Evolutionary conservation across 176 grass and related monocot species (phyloP).

Genomic region (Eleusine indica): DNA sequence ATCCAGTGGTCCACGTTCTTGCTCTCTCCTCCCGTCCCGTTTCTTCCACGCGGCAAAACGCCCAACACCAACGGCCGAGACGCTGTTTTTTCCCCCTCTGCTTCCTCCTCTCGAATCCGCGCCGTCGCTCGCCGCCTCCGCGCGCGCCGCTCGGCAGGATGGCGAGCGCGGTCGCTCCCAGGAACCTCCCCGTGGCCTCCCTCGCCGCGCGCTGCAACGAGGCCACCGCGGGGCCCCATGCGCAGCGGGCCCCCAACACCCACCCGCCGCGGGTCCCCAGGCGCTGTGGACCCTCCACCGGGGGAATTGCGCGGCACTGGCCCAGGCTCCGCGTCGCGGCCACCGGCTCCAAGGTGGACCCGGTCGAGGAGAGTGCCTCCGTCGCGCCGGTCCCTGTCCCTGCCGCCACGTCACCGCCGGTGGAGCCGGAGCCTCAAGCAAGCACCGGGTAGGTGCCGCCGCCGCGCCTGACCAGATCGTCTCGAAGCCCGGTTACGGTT

Average conservation of each 20-base stretch:
- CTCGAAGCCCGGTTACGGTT: neutral
- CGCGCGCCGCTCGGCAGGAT: conserved; percentile 12
- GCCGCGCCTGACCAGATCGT: neutral
- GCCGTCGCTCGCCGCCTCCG: neutral
- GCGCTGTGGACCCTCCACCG: neutral
- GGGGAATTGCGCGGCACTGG: neutral
- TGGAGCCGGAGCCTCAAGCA: conserved; percentile 32
- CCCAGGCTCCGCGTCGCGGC: conserved; percentile 41
- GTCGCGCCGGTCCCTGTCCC: conserved; percentile 27
- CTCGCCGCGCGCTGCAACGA: conserved; percentile 26
- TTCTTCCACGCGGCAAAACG: conserved; percentile 53
- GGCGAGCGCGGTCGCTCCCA: conserved; percentile 35
- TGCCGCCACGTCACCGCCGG: neutral
- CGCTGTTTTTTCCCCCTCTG: neutral
- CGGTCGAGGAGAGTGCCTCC: conserved; percentile 37
- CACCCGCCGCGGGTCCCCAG: neutral
- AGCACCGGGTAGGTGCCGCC: conserved; percentile 51
- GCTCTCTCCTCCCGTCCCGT: conserved; percentile 2
- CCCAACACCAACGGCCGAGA: conserved; percentile 21
- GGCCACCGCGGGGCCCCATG: neutral
- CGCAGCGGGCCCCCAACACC: neutral
- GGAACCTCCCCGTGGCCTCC: conserved; percentile 11
- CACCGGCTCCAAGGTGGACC: conserved; percentile 53
- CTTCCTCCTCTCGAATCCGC: neutral
- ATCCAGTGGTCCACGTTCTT: too few species aligned